phyloP scores from a whole-genome alignment of 441 rosid species.

The Populus hybrid region DNA sequence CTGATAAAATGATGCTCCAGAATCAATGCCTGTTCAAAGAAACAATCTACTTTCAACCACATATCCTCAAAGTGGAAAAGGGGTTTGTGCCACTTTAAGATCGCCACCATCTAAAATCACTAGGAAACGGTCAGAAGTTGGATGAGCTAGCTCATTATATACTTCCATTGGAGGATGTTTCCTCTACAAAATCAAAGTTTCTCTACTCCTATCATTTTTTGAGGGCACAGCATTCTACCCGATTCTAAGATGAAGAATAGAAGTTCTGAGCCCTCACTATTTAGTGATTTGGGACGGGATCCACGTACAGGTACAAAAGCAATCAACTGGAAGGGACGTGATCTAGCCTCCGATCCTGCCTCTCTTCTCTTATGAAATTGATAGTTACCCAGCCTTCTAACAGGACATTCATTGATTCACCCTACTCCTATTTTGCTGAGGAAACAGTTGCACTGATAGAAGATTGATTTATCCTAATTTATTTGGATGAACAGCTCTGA shows the following conservation, averaged over 20 bases:
- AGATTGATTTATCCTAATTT: not conserved
- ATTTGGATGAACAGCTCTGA: not conserved
- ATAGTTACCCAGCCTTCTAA: too few species aligned
- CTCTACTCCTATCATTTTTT: not conserved
- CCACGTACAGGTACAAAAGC: too few species aligned
- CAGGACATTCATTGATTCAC: too few species aligned
- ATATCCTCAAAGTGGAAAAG: not conserved
- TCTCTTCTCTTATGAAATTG: too few species aligned
- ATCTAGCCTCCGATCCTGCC: too few species aligned
- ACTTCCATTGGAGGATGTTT: not conserved
- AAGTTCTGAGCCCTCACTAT: too few species aligned
- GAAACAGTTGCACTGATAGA: not conserved
- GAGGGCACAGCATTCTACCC: not conserved
- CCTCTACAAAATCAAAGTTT: not conserved
- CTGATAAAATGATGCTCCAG: not conserved
- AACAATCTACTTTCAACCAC: not conserved
- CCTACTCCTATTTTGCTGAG: not conserved
- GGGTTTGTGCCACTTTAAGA: not conserved
- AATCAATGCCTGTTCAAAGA: not conserved
- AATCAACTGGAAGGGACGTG: too few species aligned
- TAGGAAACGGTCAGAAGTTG: not conserved
- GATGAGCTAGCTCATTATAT: not conserved
- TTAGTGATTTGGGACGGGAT: too few species aligned
- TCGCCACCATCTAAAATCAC: not conserved
- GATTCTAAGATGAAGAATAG: too few species aligned